Conservation (phyloP, 2,329 filamentous ascomycete species). For the Fusarium abutilonis region DNA sequence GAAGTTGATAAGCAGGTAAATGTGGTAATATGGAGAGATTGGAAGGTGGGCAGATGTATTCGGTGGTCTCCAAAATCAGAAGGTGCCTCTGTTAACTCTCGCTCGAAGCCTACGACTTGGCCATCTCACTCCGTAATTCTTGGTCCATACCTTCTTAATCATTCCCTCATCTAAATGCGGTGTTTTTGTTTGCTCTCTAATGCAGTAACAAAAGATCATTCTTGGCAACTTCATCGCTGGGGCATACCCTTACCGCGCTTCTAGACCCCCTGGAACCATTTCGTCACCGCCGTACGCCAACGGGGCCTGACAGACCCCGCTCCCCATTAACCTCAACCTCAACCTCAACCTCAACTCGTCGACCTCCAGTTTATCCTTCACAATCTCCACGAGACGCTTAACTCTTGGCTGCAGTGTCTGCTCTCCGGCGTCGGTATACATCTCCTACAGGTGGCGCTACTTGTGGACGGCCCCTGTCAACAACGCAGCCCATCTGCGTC, state of each 20-base stretch:
- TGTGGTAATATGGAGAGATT: too few species aligned
- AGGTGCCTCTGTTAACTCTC: constrained; percentile 13
- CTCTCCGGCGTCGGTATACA: background rate
- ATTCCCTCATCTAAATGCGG: constrained; percentile 11
- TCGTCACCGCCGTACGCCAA: constrained; percentile 44
- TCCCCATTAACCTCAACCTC: constrained; percentile 30
- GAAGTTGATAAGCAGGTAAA: background rate
- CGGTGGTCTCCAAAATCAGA: constrained; percentile 18
- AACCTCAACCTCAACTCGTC: constrained; percentile 8
- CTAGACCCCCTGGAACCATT: constrained; percentile 33
- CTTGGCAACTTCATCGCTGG: constrained; percentile 3
- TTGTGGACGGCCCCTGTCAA: constrained; percentile 17
- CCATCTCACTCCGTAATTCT: background rate
- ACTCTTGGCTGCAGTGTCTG: constrained; percentile 8
- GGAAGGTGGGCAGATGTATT: background rate
- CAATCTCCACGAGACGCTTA: constrained; percentile 13
- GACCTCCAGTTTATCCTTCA: constrained; percentile 26
- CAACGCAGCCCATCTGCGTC: constrained; percentile 30
- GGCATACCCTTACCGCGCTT: constrained; percentile 29
- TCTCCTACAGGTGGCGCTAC: constrained; percentile 2
- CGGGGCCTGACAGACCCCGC: constrained; percentile 41
- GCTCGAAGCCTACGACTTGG: background rate
- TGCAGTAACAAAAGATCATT: constrained; percentile 5
- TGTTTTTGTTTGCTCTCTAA: constrained; percentile 24
- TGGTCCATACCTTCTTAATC: background rate